These are phyloP conservation scores for Myxozyma lipomycoides DNA, from an alignment of 805 yeast species.

Conservation along the genomic window DNA sequence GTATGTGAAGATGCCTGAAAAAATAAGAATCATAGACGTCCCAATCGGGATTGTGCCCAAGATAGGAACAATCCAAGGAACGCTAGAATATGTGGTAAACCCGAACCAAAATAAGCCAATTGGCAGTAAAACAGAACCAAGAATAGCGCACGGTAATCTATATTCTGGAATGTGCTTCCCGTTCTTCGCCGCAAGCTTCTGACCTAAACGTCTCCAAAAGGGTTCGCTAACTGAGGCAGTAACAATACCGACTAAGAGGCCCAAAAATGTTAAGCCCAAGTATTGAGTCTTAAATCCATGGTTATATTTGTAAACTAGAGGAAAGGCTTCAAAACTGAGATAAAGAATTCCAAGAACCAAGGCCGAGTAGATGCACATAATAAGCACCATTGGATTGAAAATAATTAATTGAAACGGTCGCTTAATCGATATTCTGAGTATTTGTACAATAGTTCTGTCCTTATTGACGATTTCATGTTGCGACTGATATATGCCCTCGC, in stretches of 20 bases:
- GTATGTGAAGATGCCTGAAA: conserved; percentile 41
- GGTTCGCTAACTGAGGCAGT: conserved; percentile 51
- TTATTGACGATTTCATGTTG: conserved; percentile 40
- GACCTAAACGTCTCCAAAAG: conserved; percentile 57
- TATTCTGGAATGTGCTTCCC: conserved; percentile 44
- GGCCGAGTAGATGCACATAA: conserved; percentile 54
- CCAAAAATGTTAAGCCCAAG: conserved; percentile 57
- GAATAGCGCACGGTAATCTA: conserved; percentile 49
- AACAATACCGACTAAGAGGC: conserved; percentile 50
- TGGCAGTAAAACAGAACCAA: conserved; percentile 47
- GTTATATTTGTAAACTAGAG: conserved; percentile 49
- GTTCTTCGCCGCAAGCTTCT: conserved; percentile 49
- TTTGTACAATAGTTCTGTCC: conserved; percentile 36
- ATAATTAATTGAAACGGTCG: conserved; percentile 50
- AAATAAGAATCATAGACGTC: conserved; percentile 38
- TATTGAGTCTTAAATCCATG: conserved; percentile 52
- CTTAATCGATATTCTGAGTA: conserved; percentile 46
- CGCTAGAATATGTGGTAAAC: conserved; percentile 45
- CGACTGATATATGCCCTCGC: conserved; percentile 39
- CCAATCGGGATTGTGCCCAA: conserved; percentile 49
- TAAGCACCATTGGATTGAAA: conserved; percentile 52
- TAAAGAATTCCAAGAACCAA: conserved; percentile 54
- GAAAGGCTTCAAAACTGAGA: conserved; percentile 56
- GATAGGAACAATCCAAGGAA: conserved; percentile 53
- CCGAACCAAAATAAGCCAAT: conserved; percentile 50